A percentile compares a stretch with the other conserved stretches of the same genome.
Evolutionary conservation across 495 filamentous ascomycete species (phyloP).

Genomic region (Wilcoxina mikolae): DNA sequence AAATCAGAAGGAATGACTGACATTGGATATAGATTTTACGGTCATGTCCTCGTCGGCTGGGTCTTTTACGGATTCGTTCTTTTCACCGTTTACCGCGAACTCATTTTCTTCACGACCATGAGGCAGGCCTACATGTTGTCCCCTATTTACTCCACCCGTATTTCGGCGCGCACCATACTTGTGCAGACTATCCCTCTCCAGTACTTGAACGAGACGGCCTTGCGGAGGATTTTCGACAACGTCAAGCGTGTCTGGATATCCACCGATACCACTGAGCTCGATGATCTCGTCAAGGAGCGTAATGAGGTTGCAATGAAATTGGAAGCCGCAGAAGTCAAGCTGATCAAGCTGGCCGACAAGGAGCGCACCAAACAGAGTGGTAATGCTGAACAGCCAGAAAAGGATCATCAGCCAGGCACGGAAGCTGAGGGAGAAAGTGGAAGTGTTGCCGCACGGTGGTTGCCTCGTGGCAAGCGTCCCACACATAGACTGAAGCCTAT

Average conservation of each 20-base stretch:
- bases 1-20: neutral
- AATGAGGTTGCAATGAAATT: conserved; percentile 72
- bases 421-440: conserved; percentile 52
- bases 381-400: conserved; percentile 36
- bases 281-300: conserved; percentile 70
- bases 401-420: conserved; percentile 31
- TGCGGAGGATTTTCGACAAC: conserved; percentile 62
- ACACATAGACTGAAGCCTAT: conserved; percentile 66
- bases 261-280: conserved; percentile 63
- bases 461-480: conserved; percentile 67
- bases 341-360: conserved; percentile 70
- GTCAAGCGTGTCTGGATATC: conserved; percentile 81
- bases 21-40: conserved; percentile 42
- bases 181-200: conserved; percentile 70
- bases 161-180: conserved; percentile 87
- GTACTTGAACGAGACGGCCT: conserved; percentile 56
- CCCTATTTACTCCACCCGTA: conserved; percentile 70
- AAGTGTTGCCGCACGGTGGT: conserved; percentile 62
- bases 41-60: conserved; percentile 58
- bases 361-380: conserved; percentile 53
- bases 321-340: conserved; percentile 75
- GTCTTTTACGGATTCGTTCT: conserved; percentile 76
- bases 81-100: conserved; percentile 77
- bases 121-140: conserved; percentile 89
- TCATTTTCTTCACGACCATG: conserved; percentile 86